These are phyloP conservation scores for Wickerhamiella shivajii DNA, from an alignment of 805 yeast genomes.

Conservation along the genomic window DNA sequence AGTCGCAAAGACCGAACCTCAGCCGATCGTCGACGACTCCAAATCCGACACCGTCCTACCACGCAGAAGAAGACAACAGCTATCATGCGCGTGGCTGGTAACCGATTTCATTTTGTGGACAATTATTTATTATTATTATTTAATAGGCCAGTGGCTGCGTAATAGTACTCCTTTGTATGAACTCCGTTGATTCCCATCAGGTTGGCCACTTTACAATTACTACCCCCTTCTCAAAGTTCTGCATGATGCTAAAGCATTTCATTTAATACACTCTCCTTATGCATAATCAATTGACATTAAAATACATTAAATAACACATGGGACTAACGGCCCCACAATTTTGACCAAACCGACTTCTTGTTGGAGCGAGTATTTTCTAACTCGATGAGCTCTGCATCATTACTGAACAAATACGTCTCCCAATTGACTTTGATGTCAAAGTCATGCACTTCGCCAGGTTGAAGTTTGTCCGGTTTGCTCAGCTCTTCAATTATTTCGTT, in stretches of 20 bases:
- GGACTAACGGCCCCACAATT: conserved; percentile 1
- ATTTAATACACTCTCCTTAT: too few relatives aligned
- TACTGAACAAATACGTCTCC: conserved; percentile 14
- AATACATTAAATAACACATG: conserved; percentile 4
- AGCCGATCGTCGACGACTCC: conserved; percentile 13
- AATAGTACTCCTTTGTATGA: too few relatives aligned
- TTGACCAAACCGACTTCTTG: too few relatives aligned
- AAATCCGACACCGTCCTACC: too few relatives aligned
- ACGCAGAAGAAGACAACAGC: too few relatives aligned
- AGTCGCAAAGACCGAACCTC: conserved; percentile 10
- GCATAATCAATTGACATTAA: too few relatives aligned
- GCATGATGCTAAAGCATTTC: too few relatives aligned
- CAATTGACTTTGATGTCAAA: conserved; percentile 11
- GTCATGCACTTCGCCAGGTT: conserved; percentile 8
- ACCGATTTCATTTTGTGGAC: not conserved
- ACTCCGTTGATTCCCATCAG: too few relatives aligned
- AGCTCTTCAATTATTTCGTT: conserved; percentile 7
- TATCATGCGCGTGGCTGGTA: not conserved
- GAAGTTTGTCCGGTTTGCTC: conserved; percentile 20
- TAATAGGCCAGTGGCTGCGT: conserved; percentile 21
- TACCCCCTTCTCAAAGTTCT: too few relatives aligned
- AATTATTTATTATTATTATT: conserved; percentile 12
- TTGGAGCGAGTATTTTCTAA: too few relatives aligned
- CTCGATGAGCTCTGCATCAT: conserved; percentile 8
- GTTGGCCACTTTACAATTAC: too few relatives aligned